phyloP scores from a whole-genome alignment of 768 basidiomycete genomes.

The Suillus variegatus region DNA sequence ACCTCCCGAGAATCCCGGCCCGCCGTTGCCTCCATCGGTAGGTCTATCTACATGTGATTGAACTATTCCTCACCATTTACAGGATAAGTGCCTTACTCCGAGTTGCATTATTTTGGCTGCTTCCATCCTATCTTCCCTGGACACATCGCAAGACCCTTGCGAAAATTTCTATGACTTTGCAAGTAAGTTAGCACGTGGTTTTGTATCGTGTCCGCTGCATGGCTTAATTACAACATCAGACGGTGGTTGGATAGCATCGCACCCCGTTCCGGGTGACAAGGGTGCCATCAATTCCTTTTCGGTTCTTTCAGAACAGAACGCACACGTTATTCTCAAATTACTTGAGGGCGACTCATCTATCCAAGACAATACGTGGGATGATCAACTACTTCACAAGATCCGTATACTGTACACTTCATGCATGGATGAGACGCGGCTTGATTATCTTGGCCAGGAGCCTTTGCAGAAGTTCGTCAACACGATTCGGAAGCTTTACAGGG shows the following conservation, averaged over 20 bases:
- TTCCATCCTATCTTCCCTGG: slow-evolving; percentile 76
- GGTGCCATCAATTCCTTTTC: slow-evolving; percentile 73
- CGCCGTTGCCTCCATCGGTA: slow-evolving; percentile 54
- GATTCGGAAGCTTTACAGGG: slow-evolving; percentile 60
- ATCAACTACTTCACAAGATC: slow-evolving; percentile 61
- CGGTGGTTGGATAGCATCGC: slow-evolving; percentile 82
- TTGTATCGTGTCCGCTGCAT: slow-evolving; percentile 4
- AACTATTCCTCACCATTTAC: slow-evolving; percentile 13
- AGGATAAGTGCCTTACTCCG: slow-evolving; percentile 73
- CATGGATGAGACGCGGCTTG: slow-evolving; percentile 73
- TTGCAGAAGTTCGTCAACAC: slow-evolving; percentile 65
- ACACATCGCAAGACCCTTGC: slow-evolving; percentile 86
- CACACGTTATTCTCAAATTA: slow-evolving; percentile 72
- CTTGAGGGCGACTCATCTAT: slow-evolving; percentile 49
- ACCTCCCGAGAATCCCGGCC: slow-evolving; percentile 55
- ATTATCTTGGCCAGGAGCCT: slow-evolving; percentile 72
- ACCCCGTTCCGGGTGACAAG: slow-evolving; percentile 89
- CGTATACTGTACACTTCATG: slow-evolving; percentile 80
- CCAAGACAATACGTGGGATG: slow-evolving; percentile 48
- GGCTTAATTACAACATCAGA: slow-evolving; percentile 42
- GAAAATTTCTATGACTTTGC: slow-evolving; percentile 94
- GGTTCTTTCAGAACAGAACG: slow-evolving; percentile 71
- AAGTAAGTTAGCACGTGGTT: slow-evolving; percentile 54
- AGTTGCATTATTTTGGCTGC: slow-evolving; percentile 85
- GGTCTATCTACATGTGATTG: slow-evolving; percentile 9